Conservation (phyloP, 2,329 filamentous ascomycete species). For the Chalaropsis ovoidea region DNA sequence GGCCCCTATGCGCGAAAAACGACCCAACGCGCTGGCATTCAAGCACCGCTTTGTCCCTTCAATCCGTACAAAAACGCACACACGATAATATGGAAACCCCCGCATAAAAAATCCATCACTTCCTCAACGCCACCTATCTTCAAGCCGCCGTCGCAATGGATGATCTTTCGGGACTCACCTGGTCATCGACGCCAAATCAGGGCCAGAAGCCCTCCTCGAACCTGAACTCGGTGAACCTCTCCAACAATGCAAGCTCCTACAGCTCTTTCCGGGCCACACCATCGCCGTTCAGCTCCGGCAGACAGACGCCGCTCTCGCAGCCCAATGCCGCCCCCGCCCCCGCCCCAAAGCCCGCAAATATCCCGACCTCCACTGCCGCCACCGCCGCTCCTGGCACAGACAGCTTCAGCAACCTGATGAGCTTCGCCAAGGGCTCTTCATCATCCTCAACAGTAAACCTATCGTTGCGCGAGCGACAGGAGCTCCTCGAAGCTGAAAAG, state of each 20-base stretch:
- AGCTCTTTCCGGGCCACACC: slow-evolving; percentile 46
- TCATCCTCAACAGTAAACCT: slow-evolving; percentile 55
- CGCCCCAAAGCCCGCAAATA: neutral
- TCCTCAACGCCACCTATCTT: neutral
- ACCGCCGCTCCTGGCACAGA: slow-evolving; percentile 48
- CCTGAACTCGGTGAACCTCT: slow-evolving; percentile 34
- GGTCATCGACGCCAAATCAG: slow-evolving; percentile 39
- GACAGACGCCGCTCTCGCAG: slow-evolving; percentile 40
- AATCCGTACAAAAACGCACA: neutral
- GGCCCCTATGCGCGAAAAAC: neutral
- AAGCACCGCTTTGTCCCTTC: neutral
- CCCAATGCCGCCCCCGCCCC: slow-evolving; percentile 10
- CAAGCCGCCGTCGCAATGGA: slow-evolving; percentile 40
- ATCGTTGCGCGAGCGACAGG: slow-evolving; percentile 67
- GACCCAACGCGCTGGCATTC: neutral
- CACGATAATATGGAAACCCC: neutral
- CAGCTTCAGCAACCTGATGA: slow-evolving; percentile 68
- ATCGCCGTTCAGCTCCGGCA: slow-evolving; percentile 46
- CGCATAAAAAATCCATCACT: neutral
- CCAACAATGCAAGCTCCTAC: slow-evolving; percentile 40
- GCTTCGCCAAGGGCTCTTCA: slow-evolving; percentile 38
- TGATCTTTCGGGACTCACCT: slow-evolving; percentile 52
- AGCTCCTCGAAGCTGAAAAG: slow-evolving; percentile 54
- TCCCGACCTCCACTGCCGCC: slow-evolving; percentile 29
- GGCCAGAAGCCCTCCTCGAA: slow-evolving; percentile 33